phyloP scores from a whole-genome alignment of 2,329 filamentous ascomycete genomes.

The Scolecobasidium constrictum region DNA sequence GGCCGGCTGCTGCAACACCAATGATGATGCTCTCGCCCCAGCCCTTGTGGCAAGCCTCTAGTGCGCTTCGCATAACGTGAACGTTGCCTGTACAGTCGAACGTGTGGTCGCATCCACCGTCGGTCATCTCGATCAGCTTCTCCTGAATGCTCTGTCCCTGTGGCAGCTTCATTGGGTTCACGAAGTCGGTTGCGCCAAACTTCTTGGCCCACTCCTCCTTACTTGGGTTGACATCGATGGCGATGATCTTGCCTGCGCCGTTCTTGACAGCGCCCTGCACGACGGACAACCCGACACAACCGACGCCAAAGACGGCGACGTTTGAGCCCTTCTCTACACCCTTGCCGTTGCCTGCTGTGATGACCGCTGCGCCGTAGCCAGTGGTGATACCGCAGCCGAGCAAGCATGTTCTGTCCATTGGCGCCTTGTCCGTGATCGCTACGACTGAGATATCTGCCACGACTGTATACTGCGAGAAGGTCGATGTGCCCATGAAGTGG shows the following conservation, averaged over 20 bases:
- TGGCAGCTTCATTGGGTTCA: slow-evolving; percentile 66
- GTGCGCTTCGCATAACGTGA: slow-evolving; percentile 84
- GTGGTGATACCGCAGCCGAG: slow-evolving; percentile 98
- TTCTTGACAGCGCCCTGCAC: slow-evolving; percentile 88
- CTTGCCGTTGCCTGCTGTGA: slow-evolving; percentile 58
- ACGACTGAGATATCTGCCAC: slow-evolving; percentile 98
- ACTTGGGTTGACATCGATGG: slow-evolving; percentile 68
- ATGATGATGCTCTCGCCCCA: slow-evolving; percentile 99
- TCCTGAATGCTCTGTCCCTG: slow-evolving; percentile 72
- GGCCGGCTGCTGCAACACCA: slow-evolving; percentile 88
- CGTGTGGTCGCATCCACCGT: slow-evolving; percentile 96
- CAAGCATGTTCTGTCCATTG: slow-evolving; percentile 92
- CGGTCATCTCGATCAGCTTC: slow-evolving; percentile 92
- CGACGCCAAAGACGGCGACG: slow-evolving; percentile 87
- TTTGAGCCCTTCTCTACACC: slow-evolving; percentile 76
- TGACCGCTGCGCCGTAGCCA: slow-evolving; percentile 88
- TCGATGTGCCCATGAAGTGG: slow-evolving; percentile 99
- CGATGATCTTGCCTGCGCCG: slow-evolving; percentile 68
- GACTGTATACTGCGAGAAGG: slow-evolving; percentile 97
- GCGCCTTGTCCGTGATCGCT: slow-evolving; percentile 77
- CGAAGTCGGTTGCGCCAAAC: slow-evolving; percentile 94
- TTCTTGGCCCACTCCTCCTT: slow-evolving; percentile 91
- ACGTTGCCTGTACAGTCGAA: slow-evolving; percentile 99
- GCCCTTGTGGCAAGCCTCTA: slow-evolving; percentile 98
- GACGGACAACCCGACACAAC: slow-evolving; percentile 89